Evolutionary conservation across 805 yeast species (phyloP).

Genomic region (Grigorovia yakushimaensis): DNA sequence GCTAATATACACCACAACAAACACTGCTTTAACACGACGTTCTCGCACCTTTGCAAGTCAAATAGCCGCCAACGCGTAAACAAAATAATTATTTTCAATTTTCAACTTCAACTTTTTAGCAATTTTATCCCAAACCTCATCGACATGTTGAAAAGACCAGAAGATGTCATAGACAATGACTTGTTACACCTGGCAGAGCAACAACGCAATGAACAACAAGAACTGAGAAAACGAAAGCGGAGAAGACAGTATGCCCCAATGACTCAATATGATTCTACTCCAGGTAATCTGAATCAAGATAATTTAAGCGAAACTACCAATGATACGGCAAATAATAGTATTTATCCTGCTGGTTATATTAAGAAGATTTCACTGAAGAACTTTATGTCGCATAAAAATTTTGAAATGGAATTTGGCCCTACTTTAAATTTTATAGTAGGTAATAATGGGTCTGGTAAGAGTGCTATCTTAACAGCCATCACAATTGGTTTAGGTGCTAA

Average conservation of each 20-base stretch:
- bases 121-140: background rate
- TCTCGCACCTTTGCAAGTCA: too few species aligned
- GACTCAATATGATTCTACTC: slow-evolving; percentile 17
- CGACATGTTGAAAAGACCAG: background rate
- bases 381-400: slow-evolving; percentile 85
- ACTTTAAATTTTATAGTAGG: slow-evolving; percentile 82
- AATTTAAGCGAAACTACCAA: slow-evolving; percentile 1
- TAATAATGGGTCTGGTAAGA: slow-evolving; percentile 83
- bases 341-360: slow-evolving; percentile 50
- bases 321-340: slow-evolving; percentile 4
- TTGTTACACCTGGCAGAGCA: slow-evolving; percentile 11
- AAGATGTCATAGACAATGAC: slow-evolving; percentile 8
- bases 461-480: slow-evolving; percentile 80
- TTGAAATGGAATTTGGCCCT: slow-evolving; percentile 66
- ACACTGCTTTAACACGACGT: too few species aligned
- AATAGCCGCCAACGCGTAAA: too few species aligned
- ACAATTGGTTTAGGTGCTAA: slow-evolving; percentile 82
- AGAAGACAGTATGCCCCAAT: slow-evolving; percentile 18
- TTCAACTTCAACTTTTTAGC: too few species aligned
- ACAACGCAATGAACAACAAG: slow-evolving; percentile 6
- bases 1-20: too few species aligned
- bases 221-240: slow-evolving; percentile 11
- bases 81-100: background rate
- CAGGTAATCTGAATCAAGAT: background rate
- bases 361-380: slow-evolving; percentile 53